Base-by-base conservation (phyloP, 371 early-diverging fungal species). In the Nematocida ausubeli region DNA sequence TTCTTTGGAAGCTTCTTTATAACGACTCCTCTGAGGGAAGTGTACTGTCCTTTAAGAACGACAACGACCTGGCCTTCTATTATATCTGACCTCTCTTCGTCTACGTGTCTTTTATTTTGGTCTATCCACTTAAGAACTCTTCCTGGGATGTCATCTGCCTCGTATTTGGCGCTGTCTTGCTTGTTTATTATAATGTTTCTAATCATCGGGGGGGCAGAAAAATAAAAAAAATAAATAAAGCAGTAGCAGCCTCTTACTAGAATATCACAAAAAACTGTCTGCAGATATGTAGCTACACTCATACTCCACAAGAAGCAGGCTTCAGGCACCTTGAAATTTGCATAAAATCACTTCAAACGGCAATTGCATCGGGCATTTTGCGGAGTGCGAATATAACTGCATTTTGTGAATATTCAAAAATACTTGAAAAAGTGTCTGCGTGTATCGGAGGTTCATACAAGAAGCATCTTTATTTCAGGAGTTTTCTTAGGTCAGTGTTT, bases 381-480 rank as follows among this genome's bases (percentile, higher is more conserved):
- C n/a, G n/a, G n/a, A n/a, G n/a, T n/a, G n/a, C n/a, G n/a, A n/a
- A n/a, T n/a, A n/a, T n/a, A n/a, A n/a, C n/a, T n/a, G n/a, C n/a
- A n/a, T n/a, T n/a, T n/a, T n/a, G n/a, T n/a, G n/a, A n/a, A n/a
- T n/a, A n/a, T n/a, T n/a, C n/a, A n/a, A n/a, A n/a, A n/a, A n/a
- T n/a, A n/a, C n/a, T n/a, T n/a, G n/a, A n/a, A n/a, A n/a, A n/a
- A n/a, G n/a, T n/a, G n/a, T n/a, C n/a, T n/a, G n/a, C n/a, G n/a
- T n/a, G n/a, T n/a, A n/a, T n/a, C n/a, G n/a, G n/a, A n/a, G n/a
- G n/a, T n/a, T n/a, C n/a, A n/a, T n/a, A n/a, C n/a, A n/a, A n/a
- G n/a, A n/a, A n/a, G n/a, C n/a, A n/a, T n/a, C n/a, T n/a, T 83
- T 82, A 85, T 72, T 85, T 85, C n/a, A 85, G 57, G 12, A 83